Base-by-base conservation (phyloP, 2,329 filamentous ascomycete species). In the Trichoderma asperellum region DNA sequence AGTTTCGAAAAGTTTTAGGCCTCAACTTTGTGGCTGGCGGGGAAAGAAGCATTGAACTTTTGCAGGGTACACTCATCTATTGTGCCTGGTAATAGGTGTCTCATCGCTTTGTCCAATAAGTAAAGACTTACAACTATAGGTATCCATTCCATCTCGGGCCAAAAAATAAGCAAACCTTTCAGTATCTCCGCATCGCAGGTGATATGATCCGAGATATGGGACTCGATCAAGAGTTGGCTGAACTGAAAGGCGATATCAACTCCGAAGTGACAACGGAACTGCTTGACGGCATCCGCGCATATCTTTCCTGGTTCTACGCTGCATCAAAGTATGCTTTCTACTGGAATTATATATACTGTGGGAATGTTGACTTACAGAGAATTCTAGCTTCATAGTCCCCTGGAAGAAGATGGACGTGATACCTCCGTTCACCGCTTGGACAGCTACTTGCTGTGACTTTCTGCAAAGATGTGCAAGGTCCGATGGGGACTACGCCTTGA, bases 51-150 rank as follows among this genome's bases (percentile, higher is more conserved):
- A 70, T 89, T 27, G 86, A 89, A 72, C 72, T 89, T 18, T 75
- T 89, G 1, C 85, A 88, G 71, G 87, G 87, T 3, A 76, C 89
- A 24, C 77, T 89, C 32, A 81, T 89, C 6, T 89, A 89, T 71
- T 83, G 85, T 61, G 80, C 83, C 21, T 89, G 87, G 87, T 89
- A 76, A 63, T 40, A 53, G 8, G 3, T 5, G n/a, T 24, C 10
- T 5, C n/a, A 49, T 10, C 4, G 21, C 2, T 1, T 49, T 12
- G 3, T 49, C 2, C n/a, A 5, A 24, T 49, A 8, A 21, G 12
- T 0, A 12, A 49, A 18, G 4, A 5, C n/a, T 49, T 0, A 49
- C 43, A 21, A 24, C 43, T 49, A 12, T 24, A 87, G 85, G 85
- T 87, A 87, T 61, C 86, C 85, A 0, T 86, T 85, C 47, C 85